Conservation (phyloP, 2,329 filamentous ascomycete genomes). For the Penicillium sp. region DNA sequence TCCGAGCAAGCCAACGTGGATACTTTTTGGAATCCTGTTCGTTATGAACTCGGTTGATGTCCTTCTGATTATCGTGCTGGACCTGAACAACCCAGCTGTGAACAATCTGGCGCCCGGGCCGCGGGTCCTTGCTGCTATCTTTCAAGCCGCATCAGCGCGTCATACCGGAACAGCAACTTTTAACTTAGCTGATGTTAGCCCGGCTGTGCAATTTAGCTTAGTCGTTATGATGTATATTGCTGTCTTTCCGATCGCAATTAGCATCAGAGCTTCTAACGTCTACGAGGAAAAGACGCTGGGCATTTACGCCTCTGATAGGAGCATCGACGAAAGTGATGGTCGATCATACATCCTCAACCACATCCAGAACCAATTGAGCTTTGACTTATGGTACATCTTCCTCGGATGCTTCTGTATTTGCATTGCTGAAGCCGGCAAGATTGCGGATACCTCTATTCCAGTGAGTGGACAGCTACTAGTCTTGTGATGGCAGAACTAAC, state of each 20-base stretch:
- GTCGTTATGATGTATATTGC: constrained; percentile 99
- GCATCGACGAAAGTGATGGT: constrained; percentile 31
- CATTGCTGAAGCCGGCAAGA: constrained; percentile 54
- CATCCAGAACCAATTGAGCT: constrained; percentile 64
- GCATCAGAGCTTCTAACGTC: constrained; percentile 61
- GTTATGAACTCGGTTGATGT: constrained; percentile 60
- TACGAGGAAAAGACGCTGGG: constrained; percentile 70
- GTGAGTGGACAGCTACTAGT: constrained; percentile 22
- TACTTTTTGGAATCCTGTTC: constrained; percentile 56
- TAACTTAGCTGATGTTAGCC: constrained; percentile 55
- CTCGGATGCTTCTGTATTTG: constrained; percentile 62
- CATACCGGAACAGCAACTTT: constrained; percentile 58
- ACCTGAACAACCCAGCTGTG: constrained; percentile 58
- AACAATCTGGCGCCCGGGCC: constrained; percentile 44
- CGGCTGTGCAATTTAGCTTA: constrained; percentile 61
- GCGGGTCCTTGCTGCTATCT: constrained; percentile 60
- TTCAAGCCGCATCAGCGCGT: constrained; percentile 58
- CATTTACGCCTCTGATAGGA: constrained; percentile 50
- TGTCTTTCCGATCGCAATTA: constrained; percentile 79
- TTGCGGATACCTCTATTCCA: constrained; percentile 32
- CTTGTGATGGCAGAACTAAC: no score
- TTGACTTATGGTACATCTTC: constrained; percentile 68
- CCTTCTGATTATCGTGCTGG: constrained; percentile 57
- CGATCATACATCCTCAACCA: constrained; percentile 56
- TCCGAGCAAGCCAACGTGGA: constrained; percentile 62